phyloP scores from a whole-genome alignment of 805 yeast genomes.

The Zygosaccharomyces kombuchaensis region DNA sequence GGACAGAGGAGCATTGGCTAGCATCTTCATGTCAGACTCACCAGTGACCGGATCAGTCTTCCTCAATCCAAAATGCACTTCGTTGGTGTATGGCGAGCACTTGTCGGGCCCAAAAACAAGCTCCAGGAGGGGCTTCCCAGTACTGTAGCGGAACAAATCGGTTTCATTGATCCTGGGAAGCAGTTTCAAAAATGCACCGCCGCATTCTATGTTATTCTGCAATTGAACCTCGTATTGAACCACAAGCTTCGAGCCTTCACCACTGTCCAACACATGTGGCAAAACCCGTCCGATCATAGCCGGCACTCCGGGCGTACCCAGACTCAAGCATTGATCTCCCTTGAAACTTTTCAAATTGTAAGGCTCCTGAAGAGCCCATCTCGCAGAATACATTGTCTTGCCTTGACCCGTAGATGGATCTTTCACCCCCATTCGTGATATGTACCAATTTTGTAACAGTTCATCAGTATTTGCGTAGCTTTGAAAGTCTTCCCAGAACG shows the following conservation, averaged over 20 bases:
- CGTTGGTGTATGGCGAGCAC: constrained; percentile 70
- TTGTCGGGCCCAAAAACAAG: constrained; percentile 94
- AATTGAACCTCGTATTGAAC: constrained; percentile 85
- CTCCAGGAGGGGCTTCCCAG: constrained; percentile 67
- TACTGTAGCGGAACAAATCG: constrained; percentile 36
- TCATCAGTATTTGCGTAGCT: constrained; percentile 36
- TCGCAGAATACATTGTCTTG: constrained; percentile 57
- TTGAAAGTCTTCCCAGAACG: constrained; percentile 66
- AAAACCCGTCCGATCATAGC: constrained; percentile 74
- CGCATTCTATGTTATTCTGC: constrained; percentile 75
- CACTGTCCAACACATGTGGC: constrained; percentile 49
- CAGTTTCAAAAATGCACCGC: constrained; percentile 85
- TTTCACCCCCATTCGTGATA: constrained; percentile 45
- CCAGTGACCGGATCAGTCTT: constrained; percentile 53
- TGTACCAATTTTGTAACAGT: constrained; percentile 47
- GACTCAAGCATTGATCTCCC: constrained; percentile 72
- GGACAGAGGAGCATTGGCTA: constrained; percentile 53
- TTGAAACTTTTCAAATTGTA: constrained; percentile 33
- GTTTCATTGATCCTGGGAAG: constrained; percentile 40
- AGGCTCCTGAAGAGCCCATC: constrained; percentile 68
- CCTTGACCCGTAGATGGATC: constrained; percentile 33
- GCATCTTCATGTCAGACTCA: constrained; percentile 63
- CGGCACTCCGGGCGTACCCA: constrained; percentile 70
- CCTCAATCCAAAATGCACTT: constrained; percentile 70
- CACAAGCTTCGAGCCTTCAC: constrained; percentile 62